phyloP scores from a whole-genome alignment of 1,284 basidiomycete genomes.

The Cryptococcus sp. region DNA sequence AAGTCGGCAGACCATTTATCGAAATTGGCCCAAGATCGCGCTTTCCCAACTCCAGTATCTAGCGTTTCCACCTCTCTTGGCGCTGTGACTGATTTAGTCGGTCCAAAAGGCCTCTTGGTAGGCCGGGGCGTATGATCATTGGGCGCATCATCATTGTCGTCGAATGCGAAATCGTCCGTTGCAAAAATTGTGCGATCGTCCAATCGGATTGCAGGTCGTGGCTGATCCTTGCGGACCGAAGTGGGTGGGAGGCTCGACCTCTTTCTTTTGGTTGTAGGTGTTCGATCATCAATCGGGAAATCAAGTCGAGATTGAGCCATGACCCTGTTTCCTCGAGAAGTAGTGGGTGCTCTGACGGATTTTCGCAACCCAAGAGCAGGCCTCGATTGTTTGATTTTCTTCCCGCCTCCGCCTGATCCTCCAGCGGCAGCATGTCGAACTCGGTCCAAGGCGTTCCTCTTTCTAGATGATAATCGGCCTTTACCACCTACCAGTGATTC shows the following conservation, averaged over 20 bases:
- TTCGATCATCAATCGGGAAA: constrained; percentile 17
- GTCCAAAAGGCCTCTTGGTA: constrained; percentile 8
- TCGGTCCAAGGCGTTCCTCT: not conserved
- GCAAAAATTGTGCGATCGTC: constrained; percentile 42
- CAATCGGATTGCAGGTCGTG: constrained; percentile 36
- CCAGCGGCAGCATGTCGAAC: not conserved
- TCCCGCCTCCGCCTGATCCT: not conserved
- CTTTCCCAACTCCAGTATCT: constrained; percentile 38
- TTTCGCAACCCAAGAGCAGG: constrained; percentile 24
- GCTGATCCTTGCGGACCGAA: not conserved
- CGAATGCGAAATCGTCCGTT: constrained; percentile 37
- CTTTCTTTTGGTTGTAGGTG: constrained; percentile 5
- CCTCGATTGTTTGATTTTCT: not conserved
- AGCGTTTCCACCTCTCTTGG: constrained; percentile 9
- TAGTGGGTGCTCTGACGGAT: constrained; percentile 1
- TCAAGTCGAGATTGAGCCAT: constrained; percentile 32
- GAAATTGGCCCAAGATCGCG: constrained; percentile 46
- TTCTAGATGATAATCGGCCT: not conserved
- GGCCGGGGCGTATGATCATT: not conserved
- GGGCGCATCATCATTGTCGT: constrained; percentile 11
- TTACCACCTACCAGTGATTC: constrained; percentile 33
- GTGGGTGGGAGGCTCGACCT: not conserved
- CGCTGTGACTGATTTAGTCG: constrained; percentile 4
- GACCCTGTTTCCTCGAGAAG: not conserved
- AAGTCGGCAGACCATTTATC: constrained; percentile 45